A percentile compares a stretch with the other conserved stretches of the same genome.
These are phyloP conservation scores for Fusarium albosuccineum DNA, from an alignment of 2,329 filamentous ascomycete species.

Conservation along the genomic window DNA sequence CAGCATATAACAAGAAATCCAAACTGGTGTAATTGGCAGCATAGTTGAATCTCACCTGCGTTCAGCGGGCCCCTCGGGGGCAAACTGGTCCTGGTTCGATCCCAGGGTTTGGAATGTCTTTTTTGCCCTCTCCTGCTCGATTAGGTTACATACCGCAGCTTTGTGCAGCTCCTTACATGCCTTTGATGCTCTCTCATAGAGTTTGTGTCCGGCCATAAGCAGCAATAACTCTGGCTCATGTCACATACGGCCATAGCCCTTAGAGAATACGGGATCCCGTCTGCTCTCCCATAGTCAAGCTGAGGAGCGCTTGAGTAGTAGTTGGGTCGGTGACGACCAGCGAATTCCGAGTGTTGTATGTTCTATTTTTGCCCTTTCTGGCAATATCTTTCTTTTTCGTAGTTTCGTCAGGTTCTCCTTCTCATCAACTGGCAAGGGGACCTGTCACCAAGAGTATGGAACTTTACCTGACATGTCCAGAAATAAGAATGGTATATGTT, in stretches of 20 bases:
- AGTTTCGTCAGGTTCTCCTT: not conserved
- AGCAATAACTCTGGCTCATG: not conserved
- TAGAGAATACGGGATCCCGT: constrained; percentile 5
- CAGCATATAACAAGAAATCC: not conserved
- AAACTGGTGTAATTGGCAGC: not conserved
- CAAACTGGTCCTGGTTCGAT: not conserved
- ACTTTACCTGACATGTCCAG: too few species aligned
- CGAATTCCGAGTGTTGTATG: constrained; percentile 18
- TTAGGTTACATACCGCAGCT: too few species aligned
- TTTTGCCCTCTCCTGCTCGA: not conserved
- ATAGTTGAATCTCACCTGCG: not conserved
- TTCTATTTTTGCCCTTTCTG: not conserved
- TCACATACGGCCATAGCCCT: constrained; percentile 6
- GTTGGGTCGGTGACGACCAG: constrained; percentile 12
- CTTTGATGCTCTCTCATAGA: too few species aligned
- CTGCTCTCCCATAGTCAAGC: constrained; percentile 22
- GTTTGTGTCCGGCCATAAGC: not conserved
- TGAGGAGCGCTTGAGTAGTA: constrained; percentile 11
- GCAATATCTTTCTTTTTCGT: not conserved
- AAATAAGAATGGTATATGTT: too few species aligned
- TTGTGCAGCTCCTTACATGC: too few species aligned
- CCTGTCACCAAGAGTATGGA: too few species aligned
- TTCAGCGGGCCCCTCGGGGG: not conserved
- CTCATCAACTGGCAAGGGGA: too few species aligned
- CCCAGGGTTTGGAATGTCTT: not conserved